Evolutionary conservation across 306 rosid genomes (phyloP), one percentile per base, ranked within the genome.

Genomic region (Malus sylvestris): DNA sequence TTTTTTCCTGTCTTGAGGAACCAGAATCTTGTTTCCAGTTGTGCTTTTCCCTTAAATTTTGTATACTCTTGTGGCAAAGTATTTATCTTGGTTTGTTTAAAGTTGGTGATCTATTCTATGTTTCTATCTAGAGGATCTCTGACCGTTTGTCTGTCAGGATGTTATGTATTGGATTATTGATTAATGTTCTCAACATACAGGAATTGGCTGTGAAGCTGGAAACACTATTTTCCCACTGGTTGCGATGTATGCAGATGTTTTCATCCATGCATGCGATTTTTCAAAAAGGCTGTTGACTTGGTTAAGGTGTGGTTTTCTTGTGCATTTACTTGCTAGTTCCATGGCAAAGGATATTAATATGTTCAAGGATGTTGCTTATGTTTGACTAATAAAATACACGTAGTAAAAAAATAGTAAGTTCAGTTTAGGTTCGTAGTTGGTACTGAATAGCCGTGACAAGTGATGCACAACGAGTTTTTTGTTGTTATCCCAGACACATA

Each of bases 121-220:
- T 46, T 46, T 46, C 45, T 71, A 59, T 77, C 4, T 44, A 33
- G 33, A 52, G 46, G 73, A 40, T 22, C 11, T 13, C 69, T 67
- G 40, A 67, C 74, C 60, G 12, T 78, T 81, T 8, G 74, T 49
- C 45, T 32, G 10, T 53, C 27, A 40, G 38, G 59, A 49, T 67
- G 67, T 72, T 73, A 40, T 63, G 42, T 55, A 57, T 59, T 33
- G 45, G 65, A 46, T 22, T 77, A 30, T 32, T 73, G 74, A 51
- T 62, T 44, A 70, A 14, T 79, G 72, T 78, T 63, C 49, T 67
- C 63, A 19, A 65, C 81, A 33, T 69, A 78, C 93, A 95, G 98
- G 87, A 95, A 95, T 80, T 70, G 97, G 97, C 58, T 8, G 97
- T 83, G 98, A 97, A 84, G 93, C 95, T 74, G 98, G 98, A 76